Conservation (phyloP, 1,284 basidiomycete species). For the Lignosus rhinocerotis region DNA sequence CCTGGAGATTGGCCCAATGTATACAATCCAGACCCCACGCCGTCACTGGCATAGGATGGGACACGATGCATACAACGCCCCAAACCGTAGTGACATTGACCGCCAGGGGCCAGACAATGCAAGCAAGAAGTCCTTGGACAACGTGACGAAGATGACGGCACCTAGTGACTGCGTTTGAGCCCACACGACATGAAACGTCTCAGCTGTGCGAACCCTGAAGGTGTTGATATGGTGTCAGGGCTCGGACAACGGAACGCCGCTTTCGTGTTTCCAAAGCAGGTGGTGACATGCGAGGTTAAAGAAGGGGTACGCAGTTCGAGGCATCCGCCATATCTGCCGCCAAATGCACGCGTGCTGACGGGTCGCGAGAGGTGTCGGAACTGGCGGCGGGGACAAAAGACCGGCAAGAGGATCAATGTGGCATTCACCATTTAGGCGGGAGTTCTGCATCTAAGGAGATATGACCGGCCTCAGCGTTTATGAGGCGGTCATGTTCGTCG, state of each 20-base stretch:
- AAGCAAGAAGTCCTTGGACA: background rate
- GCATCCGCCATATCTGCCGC: background rate
- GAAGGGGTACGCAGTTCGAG: background rate
- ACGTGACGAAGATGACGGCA: background rate
- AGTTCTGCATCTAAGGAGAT: conserved; percentile 57
- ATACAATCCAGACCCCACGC: background rate
- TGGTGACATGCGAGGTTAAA: background rate
- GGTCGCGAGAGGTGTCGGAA: background rate
- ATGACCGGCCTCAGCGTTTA: conserved; percentile 47
- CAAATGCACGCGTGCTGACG: background rate
- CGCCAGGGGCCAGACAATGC: background rate
- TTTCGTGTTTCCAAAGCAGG: background rate
- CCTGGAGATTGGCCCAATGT: background rate
- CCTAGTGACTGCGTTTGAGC: background rate
- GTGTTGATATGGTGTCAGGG: background rate
- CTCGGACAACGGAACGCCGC: background rate
- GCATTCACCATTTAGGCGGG: conserved; percentile 36
- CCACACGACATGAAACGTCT: background rate
- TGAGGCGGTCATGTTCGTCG: conserved; percentile 76
- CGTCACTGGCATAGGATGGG: background rate
- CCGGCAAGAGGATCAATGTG: conserved; percentile 3
- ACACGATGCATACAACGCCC: background rate
- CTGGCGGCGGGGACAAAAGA: background rate
- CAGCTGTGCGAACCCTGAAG: background rate
- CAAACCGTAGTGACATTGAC: background rate